Evolutionary conservation across 139 green algal species (phyloP), one percentile per base, ranked within the genome.

Genomic region (Spirogloea muscicola): DNA sequence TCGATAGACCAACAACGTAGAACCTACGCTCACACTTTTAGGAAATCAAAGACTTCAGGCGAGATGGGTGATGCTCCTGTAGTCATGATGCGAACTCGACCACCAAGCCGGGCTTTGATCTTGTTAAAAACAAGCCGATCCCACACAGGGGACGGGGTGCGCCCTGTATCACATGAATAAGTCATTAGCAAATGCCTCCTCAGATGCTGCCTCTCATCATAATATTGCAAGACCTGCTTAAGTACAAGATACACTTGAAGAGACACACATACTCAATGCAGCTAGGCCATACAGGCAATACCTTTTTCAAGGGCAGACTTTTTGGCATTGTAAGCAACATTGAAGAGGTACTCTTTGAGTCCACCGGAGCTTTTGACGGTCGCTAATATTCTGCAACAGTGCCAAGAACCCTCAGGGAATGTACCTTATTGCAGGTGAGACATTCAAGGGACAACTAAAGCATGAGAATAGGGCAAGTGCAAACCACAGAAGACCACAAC

Each of bases 121-220:
- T 98, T 98, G 64, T 77, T 91, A 84, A 98, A 98, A 31, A 97
- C 91, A n/a, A 98, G 84, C 34, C 69, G 59, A 74, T 97, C 90
- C 85, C 91, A 98, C 31, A 97, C 16, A 67, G 68, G 5, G 82
- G 93, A 84, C 88, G 70, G 25, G 21, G 21, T 74, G 91, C 88
- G 21, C 85, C 92, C 75, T 82, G 67, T 39, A 74, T 40, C 6
- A n/a, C n/a, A n/a, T n/a, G n/a, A n/a, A n/a, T n/a, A n/a, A n/a
- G n/a, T n/a, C n/a, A n/a, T n/a, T n/a, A n/a, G n/a, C n/a, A n/a
- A n/a, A n/a, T n/a, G n/a, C n/a, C n/a, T n/a, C n/a, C n/a, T n/a
- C n/a, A n/a, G n/a, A n/a, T n/a, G n/a, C n/a, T n/a, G n/a, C n/a
- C n/a, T n/a, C n/a, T n/a, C n/a, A n/a, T n/a, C n/a, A n/a, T n/a